Evolutionary conservation across 805 yeast genomes (phyloP), one percentile per base, ranked within the genome.

Genomic region (Ogataea neopini): DNA sequence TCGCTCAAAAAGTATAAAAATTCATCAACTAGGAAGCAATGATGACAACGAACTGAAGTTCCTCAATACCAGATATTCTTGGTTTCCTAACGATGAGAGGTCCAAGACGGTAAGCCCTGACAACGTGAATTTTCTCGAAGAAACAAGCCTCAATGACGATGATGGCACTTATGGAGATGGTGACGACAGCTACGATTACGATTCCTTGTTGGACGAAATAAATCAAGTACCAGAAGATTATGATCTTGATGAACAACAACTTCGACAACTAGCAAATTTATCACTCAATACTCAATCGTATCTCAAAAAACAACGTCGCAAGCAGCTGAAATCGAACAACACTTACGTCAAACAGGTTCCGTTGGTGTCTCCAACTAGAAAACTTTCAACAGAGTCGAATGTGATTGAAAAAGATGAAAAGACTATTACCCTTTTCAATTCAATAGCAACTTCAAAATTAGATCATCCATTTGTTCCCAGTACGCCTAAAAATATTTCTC

Each of bases 191-290:
- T 43, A 45, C 17, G 48, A 45, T 14, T 45, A 53, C 29, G 51
- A 48, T 17, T 58, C 64, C 2, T 36, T 65, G 47, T 45, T 70
- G 13, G 73, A 69, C 49, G 73, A 70, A 48, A 58, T 68, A 23
- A 70, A 70, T 40, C 54, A 52, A 28, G 47, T 69, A 4, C 72
- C 73, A 1, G 72, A 67, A 43, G 74, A 69, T 47, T 68, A 49
- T 44, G 72, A 66, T 6, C 59, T 59, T 49, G 61, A 58, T 3
- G 50, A 40, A 8, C 42, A 43, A 15, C 42, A 25, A n/a, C 37
- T 30, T 8, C 37, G 34, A 23, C 42, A 40, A 22, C 10, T 44
- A 14, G 43, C 34, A n/a, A 40, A 32, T 18, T 40, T 33, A 11
- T 23, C 44, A 7, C 15, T 26, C 20, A 17, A 22, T 11, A 28